phyloP scores from a whole-genome alignment of 768 basidiomycete genomes.

The Mycena indigotica region DNA sequence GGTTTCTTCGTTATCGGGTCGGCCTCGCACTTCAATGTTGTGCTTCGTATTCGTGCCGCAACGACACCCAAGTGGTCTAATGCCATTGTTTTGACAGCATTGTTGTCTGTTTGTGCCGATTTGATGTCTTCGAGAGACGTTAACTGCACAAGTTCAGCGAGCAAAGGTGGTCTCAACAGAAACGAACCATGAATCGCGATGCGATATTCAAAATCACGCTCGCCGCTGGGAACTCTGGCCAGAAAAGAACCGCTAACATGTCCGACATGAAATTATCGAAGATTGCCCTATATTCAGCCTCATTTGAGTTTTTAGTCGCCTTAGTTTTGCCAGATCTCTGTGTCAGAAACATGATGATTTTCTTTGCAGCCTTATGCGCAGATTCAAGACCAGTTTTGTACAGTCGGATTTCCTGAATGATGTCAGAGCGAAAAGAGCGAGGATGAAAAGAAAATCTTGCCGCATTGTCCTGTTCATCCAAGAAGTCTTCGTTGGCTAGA shows the following conservation, averaged over 20 bases:
- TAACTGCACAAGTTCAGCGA: conserved; percentile 49
- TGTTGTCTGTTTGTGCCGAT: conserved; percentile 68
- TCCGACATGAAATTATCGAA: conserved; percentile 92
- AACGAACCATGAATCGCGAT: conserved; percentile 80
- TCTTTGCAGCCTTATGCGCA: conserved; percentile 81
- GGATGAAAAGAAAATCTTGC: conserved; percentile 34
- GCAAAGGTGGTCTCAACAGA: neutral
- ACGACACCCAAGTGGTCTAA: conserved; percentile 95
- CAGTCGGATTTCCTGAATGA: conserved; percentile 63
- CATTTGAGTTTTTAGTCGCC: conserved; percentile 86
- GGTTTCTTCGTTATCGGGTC: conserved; percentile 38
- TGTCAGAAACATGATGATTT: conserved; percentile 77
- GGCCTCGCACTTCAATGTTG: conserved; percentile 49
- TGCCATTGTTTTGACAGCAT: conserved; percentile 85
- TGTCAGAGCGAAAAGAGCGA: neutral
- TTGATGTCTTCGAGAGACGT: conserved; percentile 83
- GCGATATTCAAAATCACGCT: conserved; percentile 77
- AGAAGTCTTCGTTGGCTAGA: conserved; percentile 45
- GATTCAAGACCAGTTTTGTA: conserved; percentile 77
- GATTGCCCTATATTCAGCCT: conserved; percentile 90
- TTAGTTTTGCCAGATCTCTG: conserved; percentile 87
- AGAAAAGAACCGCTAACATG: conserved; percentile 82
- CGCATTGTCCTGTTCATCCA: conserved; percentile 71
- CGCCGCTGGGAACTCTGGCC: conserved; percentile 98
- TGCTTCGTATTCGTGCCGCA: conserved; percentile 75